Evolutionary conservation across 805 yeast species (phyloP).

Genomic region (Kockiozyma suomiensis): DNA sequence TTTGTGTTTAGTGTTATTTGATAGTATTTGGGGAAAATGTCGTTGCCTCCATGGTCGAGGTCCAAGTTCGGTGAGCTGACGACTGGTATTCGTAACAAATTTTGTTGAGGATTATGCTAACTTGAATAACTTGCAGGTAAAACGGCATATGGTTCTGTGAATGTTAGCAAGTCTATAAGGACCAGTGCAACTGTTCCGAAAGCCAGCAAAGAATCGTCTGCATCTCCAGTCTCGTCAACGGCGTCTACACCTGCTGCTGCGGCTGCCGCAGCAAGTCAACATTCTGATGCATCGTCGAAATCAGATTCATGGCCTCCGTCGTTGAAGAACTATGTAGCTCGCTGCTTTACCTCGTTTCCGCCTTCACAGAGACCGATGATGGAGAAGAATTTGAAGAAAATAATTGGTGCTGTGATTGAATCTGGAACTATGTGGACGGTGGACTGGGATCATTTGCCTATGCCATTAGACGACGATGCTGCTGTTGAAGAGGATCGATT

Average conservation of each 20-base stretch:
- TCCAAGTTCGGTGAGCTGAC: conserved; percentile 6
- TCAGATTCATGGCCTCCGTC: conserved; percentile 55
- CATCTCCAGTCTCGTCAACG: not conserved
- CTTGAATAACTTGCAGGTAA: not conserved
- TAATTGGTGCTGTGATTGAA: conserved; percentile 54
- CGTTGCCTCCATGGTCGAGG: conserved; percentile 9
- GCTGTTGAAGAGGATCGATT: conserved; percentile 15
- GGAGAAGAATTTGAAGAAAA: conserved; percentile 53
- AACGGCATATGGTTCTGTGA: conserved; percentile 13
- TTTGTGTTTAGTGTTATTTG: not conserved
- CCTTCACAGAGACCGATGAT: conserved; percentile 47
- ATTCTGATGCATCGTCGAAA: not conserved
- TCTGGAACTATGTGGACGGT: conserved; percentile 50
- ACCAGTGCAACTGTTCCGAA: not conserved
- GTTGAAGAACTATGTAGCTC: conserved; percentile 54
- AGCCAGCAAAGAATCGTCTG: conserved; percentile 8
- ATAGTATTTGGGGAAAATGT: not conserved
- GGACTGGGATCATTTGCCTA: conserved; percentile 56
- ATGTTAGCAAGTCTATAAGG: conserved; percentile 12
- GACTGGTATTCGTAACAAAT: not conserved
- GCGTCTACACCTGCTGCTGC: not conserved
- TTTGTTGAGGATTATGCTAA: not conserved
- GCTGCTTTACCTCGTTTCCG: conserved; percentile 50
- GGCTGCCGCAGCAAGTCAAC: not conserved
- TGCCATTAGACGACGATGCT: conserved; percentile 49